Evolutionary conservation across 2,329 filamentous ascomycete genomes (phyloP), one percentile per base, ranked within the genome.

Genomic region (Amauroascus niger): DNA sequence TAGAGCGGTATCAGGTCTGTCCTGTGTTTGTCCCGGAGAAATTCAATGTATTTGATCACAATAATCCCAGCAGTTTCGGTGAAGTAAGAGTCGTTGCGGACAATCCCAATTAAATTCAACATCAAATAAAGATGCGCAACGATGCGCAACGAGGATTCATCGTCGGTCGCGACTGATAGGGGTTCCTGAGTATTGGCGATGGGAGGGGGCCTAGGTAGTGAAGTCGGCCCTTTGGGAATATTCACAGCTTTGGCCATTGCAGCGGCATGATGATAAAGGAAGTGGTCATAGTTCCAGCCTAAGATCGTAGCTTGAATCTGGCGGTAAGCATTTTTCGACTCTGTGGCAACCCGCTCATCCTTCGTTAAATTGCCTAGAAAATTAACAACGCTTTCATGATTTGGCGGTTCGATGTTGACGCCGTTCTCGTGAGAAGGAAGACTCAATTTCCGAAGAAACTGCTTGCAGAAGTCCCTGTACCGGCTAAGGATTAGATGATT

Each of bases 1-100:
- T 98, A 98, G 0, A 95, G 74, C 0, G 93, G 90, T 53, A 95
- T 86, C 40, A 93, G 72, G 58, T 91, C 84, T 55, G 86, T 81
- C 52, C 93, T 80, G 32, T 82, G 81, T 14, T 81, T 80, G 45
- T 85, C 76, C 41, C 87, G 82, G 35, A 98, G 72, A 57, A 86
- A 83, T 61, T 86, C 86, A 53, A 94, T 85, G 66, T 97, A 97
- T 3, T 81, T 83, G 0, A 86, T 82, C 50, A 96, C 75, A 45
- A 91, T 81, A 62, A 69, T 55, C 6, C 68, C 67, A 2, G 66
- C 65, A 0, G 87, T 88, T 63, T 95, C 86, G 59, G 83, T 79
- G 14, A 76, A 77, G 49, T 74, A 71, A 32, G 75, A 69, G 28
- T 76, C 72, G 16, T 71, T 64, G 47, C 76, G 74, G 46, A 74